These are phyloP conservation scores for Talaromyces sp. DNA, from an alignment of 2,329 filamentous ascomycete genomes.

Conservation along the genomic window DNA sequence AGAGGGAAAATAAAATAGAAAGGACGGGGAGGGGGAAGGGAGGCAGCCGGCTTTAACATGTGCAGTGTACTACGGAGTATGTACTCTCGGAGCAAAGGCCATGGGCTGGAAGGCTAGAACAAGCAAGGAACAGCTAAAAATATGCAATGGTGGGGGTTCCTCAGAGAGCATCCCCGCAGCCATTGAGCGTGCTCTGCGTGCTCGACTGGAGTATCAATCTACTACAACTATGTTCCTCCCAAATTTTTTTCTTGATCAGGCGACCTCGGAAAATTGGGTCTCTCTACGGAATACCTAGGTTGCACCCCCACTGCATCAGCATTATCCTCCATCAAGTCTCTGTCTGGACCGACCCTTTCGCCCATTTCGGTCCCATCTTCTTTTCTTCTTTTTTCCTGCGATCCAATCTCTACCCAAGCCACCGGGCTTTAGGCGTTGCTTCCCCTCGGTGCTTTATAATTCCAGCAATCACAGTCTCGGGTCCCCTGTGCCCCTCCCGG, in stretches of 20 bases:
- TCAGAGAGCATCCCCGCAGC: neutral
- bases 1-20: neutral
- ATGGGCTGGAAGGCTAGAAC: neutral
- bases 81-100: neutral
- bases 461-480: slow-evolving; percentile 19
- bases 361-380: neutral
- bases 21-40: neutral
- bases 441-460: slow-evolving; percentile 4
- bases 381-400: neutral
- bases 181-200: neutral
- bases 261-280: slow-evolving; percentile 22
- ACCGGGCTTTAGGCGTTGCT: slow-evolving; percentile 2
- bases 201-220: neutral
- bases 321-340: neutral
- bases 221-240: neutral
- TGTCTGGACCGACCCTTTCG: neutral
- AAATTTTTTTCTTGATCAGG: slow-evolving; percentile 32
- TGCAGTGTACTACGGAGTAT: too few relatives aligned
- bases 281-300: neutral
- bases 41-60: neutral
- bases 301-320: slow-evolving; percentile 14
- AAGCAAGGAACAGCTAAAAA: slow-evolving; percentile 7
- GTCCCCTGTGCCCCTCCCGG: slow-evolving; percentile 9
- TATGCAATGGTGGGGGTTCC: neutral
- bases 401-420: slow-evolving; percentile 15